Conservation (phyloP, 1,284 basidiomycete species). For the Inonotus obliquus region DNA sequence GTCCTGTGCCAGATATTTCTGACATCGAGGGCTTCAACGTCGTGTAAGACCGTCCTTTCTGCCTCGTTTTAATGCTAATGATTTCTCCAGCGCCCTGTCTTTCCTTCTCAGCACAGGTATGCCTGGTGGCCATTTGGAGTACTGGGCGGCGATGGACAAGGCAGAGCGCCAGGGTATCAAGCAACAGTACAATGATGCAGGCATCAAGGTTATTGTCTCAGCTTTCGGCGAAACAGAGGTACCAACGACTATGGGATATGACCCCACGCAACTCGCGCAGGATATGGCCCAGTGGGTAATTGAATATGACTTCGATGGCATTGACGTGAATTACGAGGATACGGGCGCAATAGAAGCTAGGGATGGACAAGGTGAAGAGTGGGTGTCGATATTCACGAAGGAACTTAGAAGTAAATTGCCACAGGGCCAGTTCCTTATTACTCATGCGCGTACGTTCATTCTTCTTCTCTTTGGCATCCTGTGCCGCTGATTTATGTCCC, state of each 20-base stretch:
- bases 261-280: conserved; percentile 18
- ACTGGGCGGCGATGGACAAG: conserved; percentile 20
- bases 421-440: conserved; percentile 22
- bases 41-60: conserved; percentile 1
- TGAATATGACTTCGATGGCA: conserved; percentile 14
- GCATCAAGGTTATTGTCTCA: conserved; percentile 24
- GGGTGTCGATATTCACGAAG: conserved; percentile 25
- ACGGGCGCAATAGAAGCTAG: conserved; percentile 24
- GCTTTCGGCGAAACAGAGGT: conserved; percentile 23
- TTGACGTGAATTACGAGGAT: conserved; percentile 22
- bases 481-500: background rate
- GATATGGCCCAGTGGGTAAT: conserved; percentile 23
- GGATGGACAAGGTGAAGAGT: conserved; percentile 22
- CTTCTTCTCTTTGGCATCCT: background rate
- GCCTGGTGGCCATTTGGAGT: conserved; percentile 21
- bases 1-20: background rate
- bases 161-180: conserved; percentile 19
- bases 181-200: conserved; percentile 22
- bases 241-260: conserved; percentile 18
- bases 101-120: conserved; percentile 22
- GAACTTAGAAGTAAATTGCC: conserved; percentile 24
- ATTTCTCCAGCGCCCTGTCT: conserved; percentile 15
- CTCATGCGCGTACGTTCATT: conserved; percentile 24
- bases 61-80: background rate
- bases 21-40: conserved; percentile 10